Base-by-base conservation (phyloP, 495 filamentous ascomycete species). In the Lasiosphaeria miniovina region DNA sequence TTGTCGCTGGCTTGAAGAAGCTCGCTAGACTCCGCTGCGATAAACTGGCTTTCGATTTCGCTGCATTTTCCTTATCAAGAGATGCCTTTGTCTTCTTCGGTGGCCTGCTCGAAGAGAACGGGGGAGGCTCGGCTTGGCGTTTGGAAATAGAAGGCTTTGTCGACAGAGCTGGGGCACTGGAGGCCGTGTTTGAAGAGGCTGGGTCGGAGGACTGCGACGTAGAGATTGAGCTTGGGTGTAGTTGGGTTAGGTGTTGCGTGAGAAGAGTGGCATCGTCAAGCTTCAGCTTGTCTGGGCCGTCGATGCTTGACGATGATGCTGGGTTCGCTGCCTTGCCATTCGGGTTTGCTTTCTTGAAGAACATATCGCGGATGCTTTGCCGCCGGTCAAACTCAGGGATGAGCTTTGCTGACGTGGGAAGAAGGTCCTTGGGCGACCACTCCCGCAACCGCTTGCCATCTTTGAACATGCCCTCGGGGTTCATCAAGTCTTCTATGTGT, bases 301-400 rank as follows among this genome's bases (percentile, higher is more conserved):
- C n/a, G n/a, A n/a, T n/a, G n/a, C n/a, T n/a, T n/a, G n/a, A n/a
- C n/a, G 50, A 9, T 12, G 32, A 34, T 10, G 49, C 11, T 54
- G 38, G 33, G 12, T 41, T 58, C 41, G 2, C n/a, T 33, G 4
- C 17, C 49, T 64, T 68, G 2, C 64, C 12, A 38, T 61, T 36
- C 0, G 65, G 48, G 5, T 61, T 36, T 6, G 71, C 54, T 55
- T 80, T 82, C 68, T 84, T 91, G 40, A 76, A 81, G 63, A 98
- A 96, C 93, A 98, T 96, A 61, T 96, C 92, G 59, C 88, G 91
- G 66, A 98, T 96, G 66, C 77, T 96, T 61, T 85, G 82, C 4
- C 93, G 86, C 50, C 85, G 86, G 61, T 91, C 84, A 61, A 96
- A 98, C 67, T 98, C 93, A 0, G 91, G 89, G 46, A 96, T 87